Percentiles rank a stretch among this genome's conserved stretches.
Conservation (phyloP, 148 eudicot genomes). For the Spergularia bocconei region DNA sequence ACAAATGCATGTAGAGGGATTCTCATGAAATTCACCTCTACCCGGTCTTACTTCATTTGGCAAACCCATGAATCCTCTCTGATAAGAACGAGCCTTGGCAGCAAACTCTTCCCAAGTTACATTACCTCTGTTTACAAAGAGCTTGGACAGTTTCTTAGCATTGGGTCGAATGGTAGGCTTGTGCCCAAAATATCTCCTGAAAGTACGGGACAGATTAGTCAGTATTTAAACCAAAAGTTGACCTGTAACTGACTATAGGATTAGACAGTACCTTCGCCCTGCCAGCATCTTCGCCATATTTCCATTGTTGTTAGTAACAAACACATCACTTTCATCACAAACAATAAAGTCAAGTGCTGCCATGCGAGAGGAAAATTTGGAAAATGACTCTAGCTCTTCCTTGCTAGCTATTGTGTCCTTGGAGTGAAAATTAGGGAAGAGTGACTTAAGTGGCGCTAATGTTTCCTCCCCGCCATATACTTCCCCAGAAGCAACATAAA, state of each 20-base stretch:
- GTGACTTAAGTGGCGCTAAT: slow-evolving; percentile 79
- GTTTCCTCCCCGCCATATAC: slow-evolving; percentile 91
- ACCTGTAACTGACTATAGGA: not conserved
- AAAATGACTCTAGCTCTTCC: slow-evolving; percentile 73
- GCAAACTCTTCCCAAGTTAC: slow-evolving; percentile 91
- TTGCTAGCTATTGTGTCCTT: slow-evolving; percentile 83
- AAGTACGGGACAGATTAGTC: slow-evolving; percentile 9
- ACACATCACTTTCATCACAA: slow-evolving; percentile 97
- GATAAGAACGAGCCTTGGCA: slow-evolving; percentile 52
- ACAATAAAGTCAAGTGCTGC: slow-evolving; percentile 96
- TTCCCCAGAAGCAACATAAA: slow-evolving; percentile 96
- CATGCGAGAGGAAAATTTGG: slow-evolving; percentile 90
- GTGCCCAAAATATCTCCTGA: slow-evolving; percentile 95
- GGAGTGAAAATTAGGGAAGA: slow-evolving; percentile 87
- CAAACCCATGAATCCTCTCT: slow-evolving; percentile 89
- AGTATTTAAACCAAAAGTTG: not conserved
- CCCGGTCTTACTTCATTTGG: slow-evolving; percentile 89
- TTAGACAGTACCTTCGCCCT: slow-evolving; percentile 66
- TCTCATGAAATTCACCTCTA: slow-evolving; percentile 91
- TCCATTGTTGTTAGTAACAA: slow-evolving; percentile 96
- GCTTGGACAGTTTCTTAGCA: slow-evolving; percentile 71
- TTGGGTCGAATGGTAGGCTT: slow-evolving; percentile 98
- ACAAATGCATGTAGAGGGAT: slow-evolving; percentile 88
- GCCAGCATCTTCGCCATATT: slow-evolving; percentile 99
- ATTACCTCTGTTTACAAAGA: slow-evolving; percentile 60